Evolutionary conservation across 2,329 filamentous ascomycete genomes (phyloP), one percentile per base, ranked within the genome.

Genomic region (Cordyceps farinosa): DNA sequence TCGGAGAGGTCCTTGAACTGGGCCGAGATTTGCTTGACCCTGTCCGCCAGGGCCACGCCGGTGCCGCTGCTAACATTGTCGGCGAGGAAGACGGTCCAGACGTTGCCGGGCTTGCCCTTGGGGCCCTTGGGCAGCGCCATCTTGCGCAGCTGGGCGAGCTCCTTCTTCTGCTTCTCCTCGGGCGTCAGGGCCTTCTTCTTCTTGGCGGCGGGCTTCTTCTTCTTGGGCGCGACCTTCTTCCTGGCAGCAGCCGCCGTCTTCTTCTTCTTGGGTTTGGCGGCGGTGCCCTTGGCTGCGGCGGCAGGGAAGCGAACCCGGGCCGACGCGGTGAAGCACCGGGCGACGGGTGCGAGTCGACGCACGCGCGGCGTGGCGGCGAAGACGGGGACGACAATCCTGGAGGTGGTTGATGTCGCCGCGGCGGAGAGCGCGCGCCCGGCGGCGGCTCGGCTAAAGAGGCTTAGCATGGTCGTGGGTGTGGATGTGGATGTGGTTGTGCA

Each of bases 121-220:
- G 79, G 78, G 58, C 79, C 76, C 27, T 72, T 69, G 51, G 79
- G 70, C 60, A 84, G 69, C 8, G 80, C 77, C 66, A 66, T 69
- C 69, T 74, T 71, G 74, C 75, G 80, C 66, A 81, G 70, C 64
- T 75, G 68, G 52, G 64, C 68, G 55, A 76, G 66, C 65, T 74
- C 68, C 11, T 71, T 48, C 66, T 72, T 73, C 22, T 70, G 67
- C 72, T 77, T 72, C 66, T 78, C 67, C 71, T 81, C 78, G 1
- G 75, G 74, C 34, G 73, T 75, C 64, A 75, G 60, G 30, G 45
- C 65, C 75, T 75, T 78, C 70, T 71, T 73, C 34, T 65, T 63
- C 69, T 69, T 71, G 53, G 63, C 65, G 67, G 72, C 71, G 2
- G 66, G 47, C 56, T 69, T 71, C 30, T 64, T 67, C 27, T 62